phyloP scores from a whole-genome alignment of 495 filamentous ascomycete genomes.

The Poronia punctata region DNA sequence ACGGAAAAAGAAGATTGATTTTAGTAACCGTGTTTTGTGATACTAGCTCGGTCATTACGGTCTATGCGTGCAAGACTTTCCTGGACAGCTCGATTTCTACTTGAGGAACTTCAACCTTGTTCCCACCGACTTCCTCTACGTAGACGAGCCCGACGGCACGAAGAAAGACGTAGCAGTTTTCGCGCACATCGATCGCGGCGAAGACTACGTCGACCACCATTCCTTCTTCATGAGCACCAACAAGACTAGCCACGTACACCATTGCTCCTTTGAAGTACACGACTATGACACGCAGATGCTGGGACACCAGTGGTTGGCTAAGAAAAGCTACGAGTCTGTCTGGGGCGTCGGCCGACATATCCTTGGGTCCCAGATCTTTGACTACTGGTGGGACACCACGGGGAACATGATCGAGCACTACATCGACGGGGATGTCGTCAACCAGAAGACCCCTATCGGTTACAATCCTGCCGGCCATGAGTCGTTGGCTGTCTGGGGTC shows the following conservation, averaged over 20 bases:
- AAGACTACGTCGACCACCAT: slow-evolving; percentile 46
- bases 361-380: slow-evolving; percentile 47
- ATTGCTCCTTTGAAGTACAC: slow-evolving; percentile 54
- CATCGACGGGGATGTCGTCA: slow-evolving; percentile 55
- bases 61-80: slow-evolving; percentile 44
- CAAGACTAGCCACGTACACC: slow-evolving; percentile 47
- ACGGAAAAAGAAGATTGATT: neutral
- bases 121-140: slow-evolving; percentile 34
- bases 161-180: slow-evolving; percentile 36
- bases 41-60: slow-evolving; percentile 54
- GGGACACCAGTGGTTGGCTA: slow-evolving; percentile 51
- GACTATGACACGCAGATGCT: slow-evolving; percentile 58
- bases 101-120: slow-evolving; percentile 53
- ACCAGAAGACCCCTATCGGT: slow-evolving; percentile 33
- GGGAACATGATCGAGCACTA: slow-evolving; percentile 48
- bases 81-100: slow-evolving; percentile 44
- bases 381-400: slow-evolving; percentile 53
- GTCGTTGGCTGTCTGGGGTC: slow-evolving; percentile 27
- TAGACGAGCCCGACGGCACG: slow-evolving; percentile 14
- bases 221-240: slow-evolving; percentile 42
- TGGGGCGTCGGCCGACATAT: slow-evolving; percentile 60
- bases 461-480: slow-evolving; percentile 21
- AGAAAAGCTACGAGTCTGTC: slow-evolving; percentile 48
- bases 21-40: neutral
- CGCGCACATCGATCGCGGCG: slow-evolving; percentile 17